A percentile compares a stretch with the other conserved stretches of the same genome.
These are phyloP conservation scores for Boletus pseudo-olivaceus DNA, from an alignment of 768 basidiomycete species.

Conservation along the genomic window DNA sequence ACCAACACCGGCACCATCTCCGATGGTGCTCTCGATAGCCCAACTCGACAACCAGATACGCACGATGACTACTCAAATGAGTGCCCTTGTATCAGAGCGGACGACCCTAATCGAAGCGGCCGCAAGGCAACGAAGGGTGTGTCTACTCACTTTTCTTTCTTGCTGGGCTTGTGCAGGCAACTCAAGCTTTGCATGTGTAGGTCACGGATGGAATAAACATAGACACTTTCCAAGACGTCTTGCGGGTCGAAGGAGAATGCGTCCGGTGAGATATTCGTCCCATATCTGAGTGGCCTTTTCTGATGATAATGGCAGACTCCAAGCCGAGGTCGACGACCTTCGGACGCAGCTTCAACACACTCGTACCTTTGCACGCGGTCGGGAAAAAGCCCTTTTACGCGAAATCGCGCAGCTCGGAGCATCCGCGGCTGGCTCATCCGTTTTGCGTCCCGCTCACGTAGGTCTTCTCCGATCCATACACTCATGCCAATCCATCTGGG, in stretches of 20 bases:
- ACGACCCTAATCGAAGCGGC: constrained; percentile 25
- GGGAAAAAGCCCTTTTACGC: constrained; percentile 34
- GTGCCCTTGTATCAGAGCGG: constrained; percentile 38
- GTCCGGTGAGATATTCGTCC: constrained; percentile 25
- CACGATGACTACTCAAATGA: constrained; percentile 33
- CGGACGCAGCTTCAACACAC: constrained; percentile 30
- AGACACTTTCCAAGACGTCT: constrained; percentile 22
- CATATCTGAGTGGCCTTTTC: background rate
- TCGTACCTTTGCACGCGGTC: constrained; percentile 19
- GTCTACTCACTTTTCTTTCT: background rate
- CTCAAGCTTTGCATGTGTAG: constrained; percentile 1
- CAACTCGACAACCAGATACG: constrained; percentile 38
- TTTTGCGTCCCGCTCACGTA: constrained; percentile 2
- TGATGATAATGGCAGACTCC: constrained; percentile 25
- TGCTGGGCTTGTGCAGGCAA: background rate
- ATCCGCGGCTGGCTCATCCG: background rate
- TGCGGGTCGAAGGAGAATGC: constrained; percentile 35
- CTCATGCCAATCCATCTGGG: background rate
- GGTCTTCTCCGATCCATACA: background rate
- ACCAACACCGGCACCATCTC: constrained; percentile 1
- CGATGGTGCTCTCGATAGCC: constrained; percentile 17
- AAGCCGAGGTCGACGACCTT: constrained; percentile 27
- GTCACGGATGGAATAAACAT: constrained; percentile 13
- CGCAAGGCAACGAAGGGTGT: constrained; percentile 23
- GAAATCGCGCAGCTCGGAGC: constrained; percentile 26